Percentiles rank a stretch among this genome's conserved stretches.
These are phyloP conservation scores for Fusarium camptoceras DNA, from an alignment of 2,329 filamentous ascomycete species.

Conservation along the genomic window DNA sequence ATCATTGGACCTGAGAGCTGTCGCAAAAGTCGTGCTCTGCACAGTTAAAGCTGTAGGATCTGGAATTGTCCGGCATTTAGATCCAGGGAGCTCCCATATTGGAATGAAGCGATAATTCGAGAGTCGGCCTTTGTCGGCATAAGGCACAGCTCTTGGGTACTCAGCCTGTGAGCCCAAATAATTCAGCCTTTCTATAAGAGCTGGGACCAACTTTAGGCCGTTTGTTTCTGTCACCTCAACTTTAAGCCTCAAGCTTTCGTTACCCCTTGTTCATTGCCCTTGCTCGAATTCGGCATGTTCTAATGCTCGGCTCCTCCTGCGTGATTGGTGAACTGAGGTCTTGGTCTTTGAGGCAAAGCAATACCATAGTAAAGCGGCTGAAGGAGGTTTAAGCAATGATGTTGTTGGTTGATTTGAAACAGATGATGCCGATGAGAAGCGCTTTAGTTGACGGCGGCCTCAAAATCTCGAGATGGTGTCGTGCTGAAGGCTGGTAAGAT, in stretches of 20 bases:
- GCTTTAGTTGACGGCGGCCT: neutral
- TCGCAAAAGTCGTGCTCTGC: neutral
- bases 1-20: slow-evolving; percentile 44
- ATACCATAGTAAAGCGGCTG: neutral
- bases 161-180: neutral
- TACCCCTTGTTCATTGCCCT: slow-evolving; percentile 2
- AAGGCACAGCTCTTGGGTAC: neutral
- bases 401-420: neutral
- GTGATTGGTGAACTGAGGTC: neutral
- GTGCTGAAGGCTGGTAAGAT: neutral
- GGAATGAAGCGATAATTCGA: neutral
- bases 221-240: neutral
- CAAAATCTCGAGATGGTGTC: neutral
- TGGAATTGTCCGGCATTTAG: neutral
- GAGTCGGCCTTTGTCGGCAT: slow-evolving; percentile 6
- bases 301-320: slow-evolving; percentile 1
- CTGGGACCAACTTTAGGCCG: neutral
- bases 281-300: slow-evolving; percentile 4
- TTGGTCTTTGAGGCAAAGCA: neutral
- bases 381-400: neutral
- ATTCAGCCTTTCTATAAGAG: neutral
- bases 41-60: neutral
- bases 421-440: neutral
- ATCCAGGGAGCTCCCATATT: neutral
- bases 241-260: neutral